phyloP scores from a whole-genome alignment of 2,329 filamentous ascomycete genomes.

The Scedosporium minutisporum region DNA sequence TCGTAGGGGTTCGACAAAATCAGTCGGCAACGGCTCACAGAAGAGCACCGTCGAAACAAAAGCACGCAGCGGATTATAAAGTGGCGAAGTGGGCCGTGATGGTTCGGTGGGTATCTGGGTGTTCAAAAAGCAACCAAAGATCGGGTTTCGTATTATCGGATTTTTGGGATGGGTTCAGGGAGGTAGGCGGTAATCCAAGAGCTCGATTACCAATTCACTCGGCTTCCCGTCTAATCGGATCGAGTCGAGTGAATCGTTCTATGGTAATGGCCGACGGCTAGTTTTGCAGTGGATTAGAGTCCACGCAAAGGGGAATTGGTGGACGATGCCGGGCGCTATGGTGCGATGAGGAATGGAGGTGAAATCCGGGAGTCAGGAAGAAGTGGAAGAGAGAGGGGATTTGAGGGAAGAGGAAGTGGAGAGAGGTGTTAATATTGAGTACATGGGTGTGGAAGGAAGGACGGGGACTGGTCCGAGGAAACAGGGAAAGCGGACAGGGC shows the following conservation, averaged over 20 bases:
- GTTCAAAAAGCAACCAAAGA: no score
- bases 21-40: no score
- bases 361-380: not conserved
- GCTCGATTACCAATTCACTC: no score
- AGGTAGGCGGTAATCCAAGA: no score
- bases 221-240: not conserved
- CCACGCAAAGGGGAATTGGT: not conserved
- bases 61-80: no score
- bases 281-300: not conserved
- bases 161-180: no score
- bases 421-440: constrained; percentile 2
- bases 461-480: not conserved
- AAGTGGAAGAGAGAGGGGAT: constrained; percentile 2
- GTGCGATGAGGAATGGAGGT: not conserved
- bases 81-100: no score
- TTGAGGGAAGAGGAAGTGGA: not conserved
- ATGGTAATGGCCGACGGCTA: not conserved
- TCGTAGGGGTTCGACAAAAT: no score
- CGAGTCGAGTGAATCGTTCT: not conserved
- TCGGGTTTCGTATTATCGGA: no score
- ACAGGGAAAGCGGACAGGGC: not conserved
- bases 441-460: not conserved
- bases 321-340: not conserved
- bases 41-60: not conserved
- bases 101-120: no score